A percentile compares a stretch with the other conserved stretches of the same genome.
phyloP scores from a whole-genome alignment of 2,329 filamentous ascomycete genomes.

The Trichoderma atroviride region DNA sequence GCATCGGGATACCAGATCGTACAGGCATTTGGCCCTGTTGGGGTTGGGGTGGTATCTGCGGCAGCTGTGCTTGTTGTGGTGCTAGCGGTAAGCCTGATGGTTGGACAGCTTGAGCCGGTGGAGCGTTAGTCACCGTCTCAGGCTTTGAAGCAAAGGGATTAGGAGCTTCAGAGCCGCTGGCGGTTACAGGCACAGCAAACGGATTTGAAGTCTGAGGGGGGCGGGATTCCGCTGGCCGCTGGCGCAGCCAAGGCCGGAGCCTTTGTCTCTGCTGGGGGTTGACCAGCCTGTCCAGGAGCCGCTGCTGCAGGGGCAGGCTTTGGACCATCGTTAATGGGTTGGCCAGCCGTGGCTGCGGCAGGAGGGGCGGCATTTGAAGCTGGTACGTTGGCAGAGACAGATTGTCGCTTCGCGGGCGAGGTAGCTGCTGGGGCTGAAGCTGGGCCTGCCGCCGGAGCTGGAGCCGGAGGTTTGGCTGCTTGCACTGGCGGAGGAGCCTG shows the following conservation, averaged over 20 bases:
- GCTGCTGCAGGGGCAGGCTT: constrained; percentile 28
- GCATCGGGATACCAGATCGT: constrained; percentile 47
- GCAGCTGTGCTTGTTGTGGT: constrained; percentile 31
- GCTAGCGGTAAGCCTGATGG: constrained; percentile 23
- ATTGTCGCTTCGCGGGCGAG: constrained; percentile 32
- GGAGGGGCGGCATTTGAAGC: constrained; percentile 6
- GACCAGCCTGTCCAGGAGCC: constrained; percentile 20
- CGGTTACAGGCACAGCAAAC: constrained; percentile 35
- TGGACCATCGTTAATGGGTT: background rate
- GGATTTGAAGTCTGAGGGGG: constrained; percentile 38
- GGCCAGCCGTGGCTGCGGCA: constrained; percentile 15
- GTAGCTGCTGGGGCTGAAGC: constrained; percentile 29
- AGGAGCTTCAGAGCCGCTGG: constrained; percentile 27
- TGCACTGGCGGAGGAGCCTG: constrained; percentile 37
- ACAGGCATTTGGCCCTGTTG: constrained; percentile 32
- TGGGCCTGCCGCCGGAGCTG: constrained; percentile 23
- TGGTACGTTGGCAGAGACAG: constrained; percentile 30
- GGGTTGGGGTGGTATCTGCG: constrained; percentile 31
- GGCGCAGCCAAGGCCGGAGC: background rate
- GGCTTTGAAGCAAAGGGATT: constrained; percentile 38
- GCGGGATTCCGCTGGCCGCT: constrained; percentile 31
- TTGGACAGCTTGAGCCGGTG: constrained; percentile 28
- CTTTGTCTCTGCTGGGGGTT: background rate
- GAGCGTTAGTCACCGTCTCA: constrained; percentile 28
- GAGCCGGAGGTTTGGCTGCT: constrained; percentile 11